Base-by-base conservation (phyloP, 192 early-diverging fungal genomes). In the Gamsiella multidivaricata region DNA sequence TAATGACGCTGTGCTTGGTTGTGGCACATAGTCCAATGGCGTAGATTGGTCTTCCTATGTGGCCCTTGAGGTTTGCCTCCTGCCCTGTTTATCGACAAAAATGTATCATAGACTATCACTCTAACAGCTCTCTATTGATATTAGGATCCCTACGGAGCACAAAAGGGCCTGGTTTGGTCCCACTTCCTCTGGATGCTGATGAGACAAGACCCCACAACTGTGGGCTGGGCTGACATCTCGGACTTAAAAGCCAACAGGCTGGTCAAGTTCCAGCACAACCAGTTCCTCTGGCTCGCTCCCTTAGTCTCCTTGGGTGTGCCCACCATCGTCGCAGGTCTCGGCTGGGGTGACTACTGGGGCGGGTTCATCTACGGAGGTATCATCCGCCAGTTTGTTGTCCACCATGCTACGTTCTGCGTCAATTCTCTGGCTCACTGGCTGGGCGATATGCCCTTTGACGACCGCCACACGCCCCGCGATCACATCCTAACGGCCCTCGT, bases 101-200 rank as follows among this genome's bases (percentile, higher is more conserved):
- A n/a, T n/a, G n/a, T n/a, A n/a, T n/a, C n/a, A n/a, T n/a, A n/a
- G n/a, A n/a, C n/a, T n/a, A n/a, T n/a, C n/a, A n/a, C n/a, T n/a
- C 8, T 25, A 25, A 43, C 20, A n/a, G 37, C 52, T 53, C 50
- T 42, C 51, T 94, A 72, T 87, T 88, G 20, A 70, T 88, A n/a
- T 37, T 84, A 87, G 80, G 94, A 93, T 45, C 93, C 93, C 9
- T 95, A 95, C 80, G 79, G 87, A 23, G 93, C 93, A 20, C 83
- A 89, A n/a, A 80, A 89, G 80, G 93, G 93, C 32, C 80, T 94
- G 57, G 83, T 91, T 74, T 93, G 90, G 81, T 91, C 88, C 26
- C 93, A 95, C 65, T 81, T 95, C 36, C 84, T 91, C 56, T 95
- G 93, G 93, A 94, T 95, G 91, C 81, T 95, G 60, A 71, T 90